These are phyloP conservation scores for Jacaranda mimosifolia DNA, from an alignment of 257 asterid genomes.

Conservation along the genomic window DNA sequence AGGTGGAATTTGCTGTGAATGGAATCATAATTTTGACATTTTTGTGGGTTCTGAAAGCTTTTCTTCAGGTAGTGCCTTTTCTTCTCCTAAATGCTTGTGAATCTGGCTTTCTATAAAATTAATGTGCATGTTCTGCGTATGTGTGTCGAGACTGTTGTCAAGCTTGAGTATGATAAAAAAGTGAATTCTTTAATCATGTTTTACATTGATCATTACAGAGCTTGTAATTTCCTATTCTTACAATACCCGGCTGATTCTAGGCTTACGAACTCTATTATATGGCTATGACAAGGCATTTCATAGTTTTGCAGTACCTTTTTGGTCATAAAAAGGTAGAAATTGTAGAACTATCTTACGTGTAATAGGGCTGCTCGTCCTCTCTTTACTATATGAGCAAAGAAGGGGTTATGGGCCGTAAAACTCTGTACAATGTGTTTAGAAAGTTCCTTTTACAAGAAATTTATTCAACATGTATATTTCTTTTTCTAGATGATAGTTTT, in stretches of 20 bases:
- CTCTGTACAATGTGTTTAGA: neutral
- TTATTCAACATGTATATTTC: too few species aligned
- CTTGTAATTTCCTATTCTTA: neutral
- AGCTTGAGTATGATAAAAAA: neutral
- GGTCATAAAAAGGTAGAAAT: neutral
- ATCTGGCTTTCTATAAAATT: neutral
- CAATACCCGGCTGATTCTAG: constrained; percentile 11
- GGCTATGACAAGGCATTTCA: neutral
- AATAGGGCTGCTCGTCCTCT: neutral
- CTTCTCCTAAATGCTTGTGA: constrained; percentile 23
- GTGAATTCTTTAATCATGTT: neutral
- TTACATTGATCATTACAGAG: constrained; percentile 1
- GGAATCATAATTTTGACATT: constrained; percentile 83
- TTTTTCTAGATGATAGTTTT: neutral
- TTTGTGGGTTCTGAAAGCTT: constrained; percentile 92
- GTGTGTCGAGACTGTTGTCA: neutral
- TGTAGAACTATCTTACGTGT: neutral
- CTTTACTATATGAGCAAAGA: neutral
- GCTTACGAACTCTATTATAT: neutral
- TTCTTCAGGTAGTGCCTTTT: constrained; percentile 68
- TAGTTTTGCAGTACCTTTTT: neutral
- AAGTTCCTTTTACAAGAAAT: neutral
- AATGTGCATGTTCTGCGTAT: neutral
- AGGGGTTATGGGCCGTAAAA: neutral
- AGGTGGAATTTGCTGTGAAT: constrained; percentile 94